Evolutionary conservation across 108 stramenopile genomes (phyloP), one percentile per base, ranked within the genome.

Genomic region (Skeletonema costatum): DNA sequence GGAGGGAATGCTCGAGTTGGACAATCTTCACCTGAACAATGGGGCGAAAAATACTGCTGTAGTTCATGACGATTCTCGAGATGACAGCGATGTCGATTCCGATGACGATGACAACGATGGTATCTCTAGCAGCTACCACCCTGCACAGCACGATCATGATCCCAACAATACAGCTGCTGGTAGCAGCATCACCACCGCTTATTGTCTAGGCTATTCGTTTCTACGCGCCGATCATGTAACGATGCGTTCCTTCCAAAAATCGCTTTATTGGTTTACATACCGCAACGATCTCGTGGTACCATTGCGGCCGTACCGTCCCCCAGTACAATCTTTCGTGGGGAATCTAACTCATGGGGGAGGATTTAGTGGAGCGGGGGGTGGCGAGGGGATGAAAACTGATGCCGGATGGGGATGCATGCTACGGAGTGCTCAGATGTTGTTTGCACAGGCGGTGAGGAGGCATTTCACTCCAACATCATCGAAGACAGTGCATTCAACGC

Each of bases 321-420:
- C 41, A 0, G 66, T 32, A 8, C 66, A 67, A 30, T 42, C 44
- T 12, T 42, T 67, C 3, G 66, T 67, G 38, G 66, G 44, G 33
- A 67, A 44, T 12, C 6, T 36, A 59, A 17, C 50, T 1, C 25
- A 42, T 12, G 75, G 61, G 13, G 66, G 75, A 17, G 46, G 46
- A 33, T 68, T 68, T 25, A 41, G 39, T n/a, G 74, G 64, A n/a
- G 46, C 16, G 42, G 50, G 39, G 44, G 64, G 30, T 30, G 70
- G 50, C 0, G 64, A 21, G 32, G 70, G 80, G 21, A 93, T 90
- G 60, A 90, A 84, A 8, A 86, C 87, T 11, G 99, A 99, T 80
- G 94, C 97, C 33, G 99, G 99, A 25, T 99, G 98, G 98, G 99
- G 99, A 13, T 99, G 99, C 80, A 99, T 99, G 99, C 83, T 98